Conservation (phyloP, 345 rosid genomes). For the Leavenworthia alabamica region DNA sequence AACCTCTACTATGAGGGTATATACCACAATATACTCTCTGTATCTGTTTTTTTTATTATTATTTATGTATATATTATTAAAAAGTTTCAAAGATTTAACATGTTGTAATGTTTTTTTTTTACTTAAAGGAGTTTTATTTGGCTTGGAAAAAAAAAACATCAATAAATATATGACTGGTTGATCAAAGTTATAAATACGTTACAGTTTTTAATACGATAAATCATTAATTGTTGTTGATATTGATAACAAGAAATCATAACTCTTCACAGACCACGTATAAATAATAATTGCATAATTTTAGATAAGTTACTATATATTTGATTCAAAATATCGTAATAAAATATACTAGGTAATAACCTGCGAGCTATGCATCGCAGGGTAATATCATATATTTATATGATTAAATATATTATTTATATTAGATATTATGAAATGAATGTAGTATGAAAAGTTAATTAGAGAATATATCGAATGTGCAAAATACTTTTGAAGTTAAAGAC, state of each 20-base stretch:
- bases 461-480: no score
- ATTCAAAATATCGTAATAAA: not conserved
- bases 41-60: constrained; percentile 1
- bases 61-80: constrained; percentile 9
- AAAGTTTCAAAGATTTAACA: constrained; percentile 9
- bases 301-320: not conserved
- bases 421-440: no score
- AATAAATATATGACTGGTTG: constrained; percentile 1
- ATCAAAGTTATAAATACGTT: not conserved
- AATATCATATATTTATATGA: no score
- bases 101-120: constrained; percentile 5
- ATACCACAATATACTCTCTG: not conserved
- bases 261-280: not conserved
- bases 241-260: not conserved
- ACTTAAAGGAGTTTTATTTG: not conserved
- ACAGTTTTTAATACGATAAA: not conserved
- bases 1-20: constrained; percentile 64
- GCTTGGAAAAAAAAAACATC: not conserved
- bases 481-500: no score
- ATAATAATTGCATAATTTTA: not conserved
- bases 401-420: no score
- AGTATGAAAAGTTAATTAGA: no score
- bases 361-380: no score
- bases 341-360: no score
- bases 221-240: not conserved